These are phyloP conservation scores for Cladosporium velox DNA, from an alignment of 2,329 filamentous ascomycete genomes.

Conservation along the genomic window DNA sequence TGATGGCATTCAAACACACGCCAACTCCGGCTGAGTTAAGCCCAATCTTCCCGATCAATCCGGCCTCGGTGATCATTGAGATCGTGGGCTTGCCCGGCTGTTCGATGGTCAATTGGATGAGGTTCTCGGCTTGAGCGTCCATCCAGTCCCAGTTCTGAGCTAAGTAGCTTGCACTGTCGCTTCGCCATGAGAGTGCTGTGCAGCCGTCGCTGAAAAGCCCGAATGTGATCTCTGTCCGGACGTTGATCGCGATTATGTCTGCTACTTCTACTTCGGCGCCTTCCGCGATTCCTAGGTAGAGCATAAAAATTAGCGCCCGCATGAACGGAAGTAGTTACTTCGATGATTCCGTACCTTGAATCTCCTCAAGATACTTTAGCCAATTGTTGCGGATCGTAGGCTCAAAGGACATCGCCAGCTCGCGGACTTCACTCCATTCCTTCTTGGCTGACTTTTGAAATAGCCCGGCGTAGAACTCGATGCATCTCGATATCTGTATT, in stretches of 20 bases:
- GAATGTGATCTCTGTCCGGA: conserved; percentile 60
- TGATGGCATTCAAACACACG: conserved; percentile 63
- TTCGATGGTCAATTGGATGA: conserved; percentile 51
- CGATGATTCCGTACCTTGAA: conserved; percentile 32
- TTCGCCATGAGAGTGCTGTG: conserved; percentile 54
- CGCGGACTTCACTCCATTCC: conserved; percentile 49
- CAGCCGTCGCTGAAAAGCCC: conserved; percentile 61
- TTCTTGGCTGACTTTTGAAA: conserved; percentile 52
- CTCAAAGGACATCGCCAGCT: conserved; percentile 52
- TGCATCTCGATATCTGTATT: conserved; percentile 45
- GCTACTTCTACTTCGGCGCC: conserved; percentile 50
- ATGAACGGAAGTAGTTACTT: too few relatives aligned
- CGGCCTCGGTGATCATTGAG: conserved; percentile 61
- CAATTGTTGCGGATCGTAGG: conserved; percentile 46
- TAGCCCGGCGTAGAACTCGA: conserved; percentile 51
- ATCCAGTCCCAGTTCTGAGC: conserved; percentile 66
- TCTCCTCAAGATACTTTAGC: conserved; percentile 48
- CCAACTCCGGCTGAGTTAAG: conserved; percentile 62
- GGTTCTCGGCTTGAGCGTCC: conserved; percentile 50
- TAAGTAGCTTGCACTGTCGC: conserved; percentile 43
- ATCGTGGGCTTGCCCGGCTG: conserved; percentile 51
- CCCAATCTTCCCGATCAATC: conserved; percentile 67
- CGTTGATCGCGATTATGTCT: conserved; percentile 60
- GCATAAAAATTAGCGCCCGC: background rate
- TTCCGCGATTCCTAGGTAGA: conserved; percentile 52